Percentiles rank a stretch among this genome's conserved stretches.
Evolutionary conservation across 2,329 filamentous ascomycete species (phyloP).

Genomic region (Arthroderma sp.): DNA sequence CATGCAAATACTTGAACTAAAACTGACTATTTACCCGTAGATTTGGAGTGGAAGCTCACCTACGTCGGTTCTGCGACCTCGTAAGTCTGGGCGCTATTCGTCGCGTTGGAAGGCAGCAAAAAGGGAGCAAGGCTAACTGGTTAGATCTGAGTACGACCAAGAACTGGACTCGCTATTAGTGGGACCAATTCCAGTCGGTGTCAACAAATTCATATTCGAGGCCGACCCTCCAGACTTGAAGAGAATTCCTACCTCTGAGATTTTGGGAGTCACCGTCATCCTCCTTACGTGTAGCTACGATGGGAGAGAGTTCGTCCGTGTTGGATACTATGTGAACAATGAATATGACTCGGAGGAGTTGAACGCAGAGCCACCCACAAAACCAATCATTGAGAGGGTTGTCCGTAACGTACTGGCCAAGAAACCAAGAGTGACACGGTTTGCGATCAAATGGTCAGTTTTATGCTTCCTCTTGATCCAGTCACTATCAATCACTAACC

Average conservation of each 20-base stretch:
- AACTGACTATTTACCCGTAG: slow-evolving; percentile 37
- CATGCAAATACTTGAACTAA: neutral
- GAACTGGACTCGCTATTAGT: slow-evolving; percentile 95
- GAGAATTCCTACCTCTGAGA: slow-evolving; percentile 86
- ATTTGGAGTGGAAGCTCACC: slow-evolving; percentile 98
- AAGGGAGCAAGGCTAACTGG: slow-evolving; percentile 15
- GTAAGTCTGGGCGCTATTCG: slow-evolving; percentile 42
- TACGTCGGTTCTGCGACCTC: slow-evolving; percentile 97
- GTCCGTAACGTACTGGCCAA: slow-evolving; percentile 85
- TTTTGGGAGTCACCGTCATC: slow-evolving; percentile 93
- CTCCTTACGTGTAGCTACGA: slow-evolving; percentile 95
- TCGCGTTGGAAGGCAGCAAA: neutral
- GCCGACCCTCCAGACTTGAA: slow-evolving; percentile 82
- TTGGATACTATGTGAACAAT: slow-evolving; percentile 99
- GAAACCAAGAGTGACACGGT: slow-evolving; percentile 93
- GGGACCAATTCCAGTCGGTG: slow-evolving; percentile 89
- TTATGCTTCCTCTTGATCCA: neutral
- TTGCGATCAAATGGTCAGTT: slow-evolving; percentile 92
- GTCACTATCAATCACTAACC: slow-evolving; percentile 14
- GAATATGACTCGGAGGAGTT: slow-evolving; percentile 93
- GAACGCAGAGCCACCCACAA: slow-evolving; percentile 75
- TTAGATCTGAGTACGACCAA: slow-evolving; percentile 88
- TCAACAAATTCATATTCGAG: slow-evolving; percentile 98
- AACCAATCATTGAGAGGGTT: slow-evolving; percentile 86
- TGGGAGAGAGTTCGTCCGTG: slow-evolving; percentile 88